phyloP scores from a whole-genome alignment of 345 rosid species.

The Eucalyptus caleyi region DNA sequence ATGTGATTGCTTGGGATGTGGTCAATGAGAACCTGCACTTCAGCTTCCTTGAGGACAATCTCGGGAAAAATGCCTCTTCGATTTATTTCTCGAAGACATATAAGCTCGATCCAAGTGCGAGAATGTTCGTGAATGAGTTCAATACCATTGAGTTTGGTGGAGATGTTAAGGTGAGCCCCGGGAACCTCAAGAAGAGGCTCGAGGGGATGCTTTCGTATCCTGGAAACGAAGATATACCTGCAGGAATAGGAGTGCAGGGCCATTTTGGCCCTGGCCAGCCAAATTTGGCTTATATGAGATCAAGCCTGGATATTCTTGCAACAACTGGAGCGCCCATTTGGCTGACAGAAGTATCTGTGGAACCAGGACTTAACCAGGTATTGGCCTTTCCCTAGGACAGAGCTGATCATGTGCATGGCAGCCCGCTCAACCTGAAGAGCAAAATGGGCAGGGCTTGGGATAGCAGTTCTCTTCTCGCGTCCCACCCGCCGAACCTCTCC shows the following conservation, averaged over 20 bases:
- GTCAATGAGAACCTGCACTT: slow-evolving; percentile 79
- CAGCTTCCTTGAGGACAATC: slow-evolving; percentile 57
- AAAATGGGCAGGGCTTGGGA: background rate
- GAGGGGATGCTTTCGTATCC: slow-evolving; percentile 38
- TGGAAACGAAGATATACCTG: slow-evolving; percentile 20
- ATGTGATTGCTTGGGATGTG: slow-evolving; percentile 78
- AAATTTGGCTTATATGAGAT: slow-evolving; percentile 67
- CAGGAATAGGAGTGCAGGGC: slow-evolving; percentile 76
- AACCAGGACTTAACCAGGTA: slow-evolving; percentile 26
- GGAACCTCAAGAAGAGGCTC: slow-evolving; percentile 26
- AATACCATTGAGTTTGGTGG: slow-evolving; percentile 44
- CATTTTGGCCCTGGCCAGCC: slow-evolving; percentile 44
- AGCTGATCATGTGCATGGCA: accelerated
- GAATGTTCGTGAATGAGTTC: slow-evolving; percentile 66
- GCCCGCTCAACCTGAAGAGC: accelerated
- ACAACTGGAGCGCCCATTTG: slow-evolving; percentile 59
- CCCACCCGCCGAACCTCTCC: accelerated
- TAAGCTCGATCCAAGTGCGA: slow-evolving; percentile 36
- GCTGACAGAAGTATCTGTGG: slow-evolving; percentile 64
- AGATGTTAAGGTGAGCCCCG: slow-evolving; percentile 15
- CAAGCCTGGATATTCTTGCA: slow-evolving; percentile 45
- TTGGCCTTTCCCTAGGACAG: background rate
- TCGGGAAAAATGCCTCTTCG: slow-evolving; percentile 49
- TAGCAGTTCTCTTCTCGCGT: accelerated
- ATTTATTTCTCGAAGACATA: slow-evolving; percentile 21